Percentiles rank a stretch among this genome's conserved stretches.
Conservation (phyloP, 176 grass and related monocot genomes). For the Aegilops bicornis region DNA sequence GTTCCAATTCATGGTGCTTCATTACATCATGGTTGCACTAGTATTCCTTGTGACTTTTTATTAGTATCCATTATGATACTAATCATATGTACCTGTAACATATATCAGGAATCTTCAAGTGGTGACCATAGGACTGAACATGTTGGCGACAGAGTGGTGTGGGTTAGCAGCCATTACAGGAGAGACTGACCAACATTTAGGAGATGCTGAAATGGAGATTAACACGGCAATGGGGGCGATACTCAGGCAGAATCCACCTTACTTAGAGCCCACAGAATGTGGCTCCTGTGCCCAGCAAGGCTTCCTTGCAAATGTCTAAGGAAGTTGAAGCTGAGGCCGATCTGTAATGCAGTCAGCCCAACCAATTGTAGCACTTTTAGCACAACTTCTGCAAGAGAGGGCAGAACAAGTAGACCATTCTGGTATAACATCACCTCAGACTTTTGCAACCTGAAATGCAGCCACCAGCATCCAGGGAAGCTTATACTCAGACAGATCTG, state of each 20-base stretch:
- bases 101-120: slow-evolving; percentile 41
- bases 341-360: slow-evolving; percentile 19
- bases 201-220: slow-evolving; percentile 38
- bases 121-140: slow-evolving; percentile 1
- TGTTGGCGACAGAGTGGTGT: slow-evolving; percentile 11
- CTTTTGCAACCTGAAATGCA: slow-evolving; percentile 37
- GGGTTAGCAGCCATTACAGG: background rate
- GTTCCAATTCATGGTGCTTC: too few relatives aligned
- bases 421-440: slow-evolving; percentile 9
- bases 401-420: slow-evolving; percentile 11
- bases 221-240: background rate
- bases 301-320: slow-evolving; percentile 4
- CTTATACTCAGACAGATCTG: background rate
- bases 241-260: background rate
- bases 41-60: background rate
- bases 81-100: slow-evolving; percentile 1
- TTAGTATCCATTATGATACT: slow-evolving; percentile 9
- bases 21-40: slow-evolving; percentile 9
- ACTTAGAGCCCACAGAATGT: slow-evolving; percentile 5
- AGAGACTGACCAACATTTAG: slow-evolving; percentile 15
- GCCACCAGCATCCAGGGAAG: background rate
- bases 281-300: background rate
- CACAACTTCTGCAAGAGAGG: slow-evolving; percentile 3
- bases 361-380: slow-evolving; percentile 27
- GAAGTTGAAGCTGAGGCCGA: slow-evolving; percentile 17